Evolutionary conservation across 768 basidiomycete genomes (phyloP), one percentile per base, ranked within the genome.

Genomic region (Scleroderma citrinum): DNA sequence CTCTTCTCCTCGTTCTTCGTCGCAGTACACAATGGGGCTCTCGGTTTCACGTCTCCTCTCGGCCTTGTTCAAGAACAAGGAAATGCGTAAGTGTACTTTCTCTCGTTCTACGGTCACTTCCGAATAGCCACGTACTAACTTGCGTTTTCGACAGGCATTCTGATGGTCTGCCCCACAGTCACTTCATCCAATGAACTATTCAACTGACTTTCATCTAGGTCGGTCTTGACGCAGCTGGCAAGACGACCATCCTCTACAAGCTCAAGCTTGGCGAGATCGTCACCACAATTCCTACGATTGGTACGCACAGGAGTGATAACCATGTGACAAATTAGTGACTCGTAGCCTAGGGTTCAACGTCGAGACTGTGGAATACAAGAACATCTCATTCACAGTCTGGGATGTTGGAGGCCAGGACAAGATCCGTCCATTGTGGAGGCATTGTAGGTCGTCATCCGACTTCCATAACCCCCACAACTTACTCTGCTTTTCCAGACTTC

Each of bases 361-460:
- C 60, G 96, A 99, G 80, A 98, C 96, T 53, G 96, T 99, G 59
- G 95, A 98, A 72, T 98, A 99, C 76, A 98, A 97, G 82, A 99
- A 98, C 79, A 97, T 98, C 58, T 96, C 93, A 21, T 99, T 99
- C 83, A 99, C 95, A 20, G 96, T 98, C 40, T 98, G 96, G 96
- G 96, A 99, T 74, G 96, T 99, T 56, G 96, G 96, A 82, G 96
- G 95, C 62, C 95, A 99, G 76, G 95, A 99, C 76, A 99, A 98
- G 85, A 98, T 98, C 71, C 85, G 95, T 62, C 95, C 95, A 59
- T 83, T 98, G 61, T 99, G 96, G 96, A 92, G 95, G 83, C 96
- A 99, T 78, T 99, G 96, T 96, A 65, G 65, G 92, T 83, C 47
- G 40, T 57, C 20, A n/a, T 40, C 23, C 21, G 17, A 51, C 13